Conservation (phyloP, 306 rosid species). For the Argentina anserina region DNA sequence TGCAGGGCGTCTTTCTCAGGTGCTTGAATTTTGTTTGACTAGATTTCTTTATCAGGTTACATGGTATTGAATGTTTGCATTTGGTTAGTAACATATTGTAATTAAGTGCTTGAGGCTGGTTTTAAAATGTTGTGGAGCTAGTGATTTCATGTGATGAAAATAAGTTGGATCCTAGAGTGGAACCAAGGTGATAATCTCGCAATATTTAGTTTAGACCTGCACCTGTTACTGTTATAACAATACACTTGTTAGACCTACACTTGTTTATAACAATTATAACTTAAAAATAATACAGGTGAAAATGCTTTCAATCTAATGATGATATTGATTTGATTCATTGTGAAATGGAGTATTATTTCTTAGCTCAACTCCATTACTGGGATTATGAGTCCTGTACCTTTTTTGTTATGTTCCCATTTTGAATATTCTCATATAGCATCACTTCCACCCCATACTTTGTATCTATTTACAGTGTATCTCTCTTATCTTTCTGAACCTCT, state of each 20-base stretch:
- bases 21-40: conserved; percentile 28
- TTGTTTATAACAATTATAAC: not conserved
- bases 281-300: not conserved
- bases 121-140: not conserved
- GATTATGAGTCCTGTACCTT: not conserved
- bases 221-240: not conserved
- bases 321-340: not conserved
- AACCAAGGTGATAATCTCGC: not conserved
- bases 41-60: conserved; percentile 10
- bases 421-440: not conserved
- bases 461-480: conserved; percentile 16
- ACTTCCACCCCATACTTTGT: not conserved
- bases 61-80: not conserved
- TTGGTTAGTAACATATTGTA: not conserved
- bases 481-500: conserved; percentile 16
- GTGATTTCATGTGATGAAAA: not conserved
- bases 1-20: conserved; percentile 98
- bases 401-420: not conserved
- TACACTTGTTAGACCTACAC: not conserved
- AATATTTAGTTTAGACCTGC: not conserved
- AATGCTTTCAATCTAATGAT: not conserved
- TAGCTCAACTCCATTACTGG: not conserved
- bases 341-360: not conserved
- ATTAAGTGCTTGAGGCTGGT: not conserved
- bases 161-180: conserved; percentile 7